Percentiles rank a stretch among this genome's conserved stretches.
These are phyloP conservation scores for Hypoxylon lenormandii DNA, from an alignment of 495 filamentous ascomycete genomes.

Conservation along the genomic window DNA sequence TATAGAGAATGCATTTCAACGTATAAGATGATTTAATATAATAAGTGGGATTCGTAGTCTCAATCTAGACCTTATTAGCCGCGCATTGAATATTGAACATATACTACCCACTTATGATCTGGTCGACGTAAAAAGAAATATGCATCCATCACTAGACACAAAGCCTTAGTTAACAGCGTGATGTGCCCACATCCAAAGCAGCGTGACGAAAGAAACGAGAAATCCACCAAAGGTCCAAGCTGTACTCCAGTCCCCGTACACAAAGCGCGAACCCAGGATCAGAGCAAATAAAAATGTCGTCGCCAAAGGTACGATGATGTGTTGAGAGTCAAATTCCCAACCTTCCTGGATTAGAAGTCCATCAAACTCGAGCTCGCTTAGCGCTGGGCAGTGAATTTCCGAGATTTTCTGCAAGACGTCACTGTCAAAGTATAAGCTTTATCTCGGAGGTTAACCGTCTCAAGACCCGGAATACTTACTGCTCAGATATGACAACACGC, in stretches of 20 bases:
- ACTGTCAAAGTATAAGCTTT: background rate
- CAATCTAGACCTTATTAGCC: too few relatives aligned
- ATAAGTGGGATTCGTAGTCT: too few relatives aligned
- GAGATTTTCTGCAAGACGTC: background rate
- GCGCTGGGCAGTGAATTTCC: background rate
- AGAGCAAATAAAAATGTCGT: background rate
- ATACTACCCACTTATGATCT: too few relatives aligned
- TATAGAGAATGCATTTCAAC: too few relatives aligned
- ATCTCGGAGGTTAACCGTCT: background rate
- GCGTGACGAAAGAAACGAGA: background rate
- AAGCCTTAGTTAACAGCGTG: too few relatives aligned
- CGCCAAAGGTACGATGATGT: background rate
- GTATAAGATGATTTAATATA: too few relatives aligned
- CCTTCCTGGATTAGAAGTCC: background rate
- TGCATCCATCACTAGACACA: too few relatives aligned
- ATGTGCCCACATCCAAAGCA: background rate
- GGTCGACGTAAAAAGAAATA: too few relatives aligned
- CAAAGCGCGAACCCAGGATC: background rate
- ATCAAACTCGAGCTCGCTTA: background rate
- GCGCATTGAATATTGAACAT: too few relatives aligned
- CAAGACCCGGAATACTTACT: background rate
- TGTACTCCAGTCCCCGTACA: background rate
- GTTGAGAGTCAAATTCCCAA: background rate
- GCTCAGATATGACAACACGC: background rate
- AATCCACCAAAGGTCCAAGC: conserved; percentile 2